Percentiles rank a stretch among this genome's conserved stretches.
Conservation (phyloP, 768 basidiomycete species). For the Pleurotus cornucopiae region DNA sequence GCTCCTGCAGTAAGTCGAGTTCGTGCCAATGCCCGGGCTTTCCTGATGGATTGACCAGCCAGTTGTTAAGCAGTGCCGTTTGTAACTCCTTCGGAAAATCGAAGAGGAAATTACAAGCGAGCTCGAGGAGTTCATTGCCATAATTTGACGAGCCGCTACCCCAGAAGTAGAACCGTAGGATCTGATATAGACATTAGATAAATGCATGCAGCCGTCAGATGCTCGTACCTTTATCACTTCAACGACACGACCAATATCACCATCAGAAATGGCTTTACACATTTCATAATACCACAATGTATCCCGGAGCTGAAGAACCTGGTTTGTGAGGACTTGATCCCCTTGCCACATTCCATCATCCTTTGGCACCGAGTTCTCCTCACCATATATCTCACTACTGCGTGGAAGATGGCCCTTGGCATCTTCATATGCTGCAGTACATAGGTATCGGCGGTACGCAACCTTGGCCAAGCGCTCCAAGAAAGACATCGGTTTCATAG, state of each 20-base stretch:
- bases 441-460: conserved; percentile 8
- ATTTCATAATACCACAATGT: conserved; percentile 18
- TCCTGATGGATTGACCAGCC: conserved; percentile 14
- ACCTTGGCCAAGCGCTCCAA: neutral
- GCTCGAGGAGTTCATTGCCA: conserved; percentile 16
- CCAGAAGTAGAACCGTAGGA: conserved; percentile 14
- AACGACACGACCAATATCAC: conserved; percentile 23
- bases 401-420: neutral
- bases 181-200: neutral
- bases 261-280: conserved; percentile 20
- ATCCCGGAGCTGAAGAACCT: conserved; percentile 17
- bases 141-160: conserved; percentile 16
- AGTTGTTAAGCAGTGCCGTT: conserved; percentile 12
- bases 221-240: conserved; percentile 22
- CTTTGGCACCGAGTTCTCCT: neutral
- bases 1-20: conserved; percentile 16
- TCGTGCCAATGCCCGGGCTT: conserved; percentile 9
- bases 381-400: neutral
- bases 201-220: no score
- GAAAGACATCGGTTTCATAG: neutral
- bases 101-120: conserved; percentile 14
- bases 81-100: conserved; percentile 10
- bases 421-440: conserved; percentile 5
- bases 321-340: conserved; percentile 18
- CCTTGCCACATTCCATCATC: conserved; percentile 8